Evolutionary conservation across 2,329 filamentous ascomycete species (phyloP), one percentile per base, ranked within the genome.

Genomic region (Emergomyces pasteurianus): DNA sequence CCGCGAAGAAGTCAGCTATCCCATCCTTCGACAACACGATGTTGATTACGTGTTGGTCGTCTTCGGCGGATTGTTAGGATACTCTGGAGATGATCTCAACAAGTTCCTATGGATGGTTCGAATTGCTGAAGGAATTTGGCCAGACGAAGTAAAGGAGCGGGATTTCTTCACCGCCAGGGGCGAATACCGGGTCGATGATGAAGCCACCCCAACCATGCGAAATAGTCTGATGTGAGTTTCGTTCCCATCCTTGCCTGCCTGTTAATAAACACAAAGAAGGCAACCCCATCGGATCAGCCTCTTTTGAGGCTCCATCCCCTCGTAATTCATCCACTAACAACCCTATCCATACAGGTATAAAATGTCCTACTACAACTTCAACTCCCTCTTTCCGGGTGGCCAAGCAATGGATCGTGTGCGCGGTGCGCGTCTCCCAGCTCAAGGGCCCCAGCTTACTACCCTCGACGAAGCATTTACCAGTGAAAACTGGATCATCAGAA

Each of bases 71-170:
- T 84, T 99, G 62, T 81, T 99, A 46, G 95, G 95, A 60, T 99
- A 99, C 80, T 96, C 92, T 58, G 94, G 94, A 65, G 94, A 99
- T 69, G 94, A 99, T 72, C 96, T 99, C 80, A 99, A 99, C 82
- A 99, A 99, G 80, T 99, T 99, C 81, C 81, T 99, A 68, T 99
- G 94, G 94, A 99, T 99, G 95, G 92, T 99, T 62, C 86, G 94
- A 73, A 99, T 99, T 71, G 94, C 94, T 46, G 94, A 99, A 77
- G 94, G 94, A 65, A 97, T 99, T 77, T 99, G 94, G 94, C 94
- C 94, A n/a, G 91, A 97, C 66, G 92, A 99, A 81, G 87, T 99
- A 68, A 95, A 91, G 79, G 94, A 99, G 79, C 88, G 94, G 65
- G 88, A 92, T 70, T 99, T 92, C 80, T 99, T 99, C 78, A 99